Evolutionary conservation across 306 rosid genomes (phyloP), one percentile per base, ranked within the genome.

Genomic region (Nissolia schottii): DNA sequence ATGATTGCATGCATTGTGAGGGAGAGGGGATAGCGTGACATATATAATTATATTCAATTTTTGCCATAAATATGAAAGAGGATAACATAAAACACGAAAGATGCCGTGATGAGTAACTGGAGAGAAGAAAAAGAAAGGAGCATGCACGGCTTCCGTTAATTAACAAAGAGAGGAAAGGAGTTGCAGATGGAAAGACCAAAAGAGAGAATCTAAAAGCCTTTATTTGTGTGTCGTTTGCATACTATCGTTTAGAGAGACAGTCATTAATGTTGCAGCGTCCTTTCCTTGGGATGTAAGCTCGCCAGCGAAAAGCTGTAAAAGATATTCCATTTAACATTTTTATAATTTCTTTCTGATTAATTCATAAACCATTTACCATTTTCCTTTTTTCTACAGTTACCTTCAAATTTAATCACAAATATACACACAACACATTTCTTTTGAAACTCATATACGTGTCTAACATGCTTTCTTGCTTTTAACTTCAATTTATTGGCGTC

Each of bases 251-350:
- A 46, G 18, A 73, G 76, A 49, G 40, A 20, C 80, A 59, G 86
- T 82, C 77, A 71, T 69, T 70, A 80, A 80, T 67, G 48, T 65
- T 56, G 75, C 79, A 73, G 77, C 50, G 73, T 58, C 74, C 79
- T 81, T 83, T 58, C 74, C 79, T 81, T 83, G 58, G 76, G 82
- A 66, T 81, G 77, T 61, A 59, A 76, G 57, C 74, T 61, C 13
- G 34, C 46, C 79, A 83, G 77, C 77, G 15, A 75, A 81, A 83
- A 79, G 90, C 86, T 83, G 87, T 34, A 50, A 79, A 55, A 62
- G 23, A 61, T 55, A 49, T 16, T 46, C n/a, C 79, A 35, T 35
- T 35, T 35, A 7, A 35, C 41, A 35, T 35, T 35, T 35, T n/a
- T n/a, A n/a, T n/a, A n/a, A n/a, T n/a, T n/a, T n/a, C n/a, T n/a